Evolutionary conservation across 2,329 filamentous ascomycete species (phyloP).

Genomic region (Sporothrix phasma): DNA sequence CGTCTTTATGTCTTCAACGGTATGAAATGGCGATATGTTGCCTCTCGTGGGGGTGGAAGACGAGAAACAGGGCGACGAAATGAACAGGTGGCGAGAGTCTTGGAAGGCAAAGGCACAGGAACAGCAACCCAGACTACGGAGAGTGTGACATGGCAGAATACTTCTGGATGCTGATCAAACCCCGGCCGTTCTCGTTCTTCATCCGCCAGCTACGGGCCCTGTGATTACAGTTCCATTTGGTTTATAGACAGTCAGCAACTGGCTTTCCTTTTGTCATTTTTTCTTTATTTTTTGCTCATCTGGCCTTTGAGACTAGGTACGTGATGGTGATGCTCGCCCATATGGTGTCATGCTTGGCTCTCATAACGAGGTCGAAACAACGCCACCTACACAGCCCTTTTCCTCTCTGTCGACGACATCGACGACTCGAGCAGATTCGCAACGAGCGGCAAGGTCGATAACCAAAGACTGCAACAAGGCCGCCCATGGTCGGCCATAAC

Average conservation of each 20-base stretch:
- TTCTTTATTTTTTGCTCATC: neutral
- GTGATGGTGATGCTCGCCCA: neutral
- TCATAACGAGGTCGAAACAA: constrained; percentile 7
- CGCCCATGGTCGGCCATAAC: neutral
- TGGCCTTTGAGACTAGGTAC: neutral
- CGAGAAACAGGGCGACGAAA: neutral
- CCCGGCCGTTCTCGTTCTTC: neutral
- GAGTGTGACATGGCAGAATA: neutral
- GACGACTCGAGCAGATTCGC: neutral
- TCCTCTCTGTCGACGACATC: neutral
- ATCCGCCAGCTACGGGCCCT: neutral
- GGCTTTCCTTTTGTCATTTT: neutral
- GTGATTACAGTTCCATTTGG: neutral
- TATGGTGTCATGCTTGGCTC: neutral
- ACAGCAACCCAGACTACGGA: neutral
- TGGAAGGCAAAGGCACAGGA: neutral
- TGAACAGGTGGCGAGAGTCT: neutral
- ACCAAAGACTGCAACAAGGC: too few species aligned
- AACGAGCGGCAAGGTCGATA: neutral
- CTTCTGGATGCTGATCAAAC: neutral
- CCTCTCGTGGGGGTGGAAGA: constrained; percentile 1
- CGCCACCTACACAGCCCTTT: neutral
- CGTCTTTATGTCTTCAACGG: neutral
- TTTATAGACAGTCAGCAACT: neutral
- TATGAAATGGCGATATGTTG: neutral